phyloP scores from a whole-genome alignment of 306 rosid species.

The Luffa acutangula region DNA sequence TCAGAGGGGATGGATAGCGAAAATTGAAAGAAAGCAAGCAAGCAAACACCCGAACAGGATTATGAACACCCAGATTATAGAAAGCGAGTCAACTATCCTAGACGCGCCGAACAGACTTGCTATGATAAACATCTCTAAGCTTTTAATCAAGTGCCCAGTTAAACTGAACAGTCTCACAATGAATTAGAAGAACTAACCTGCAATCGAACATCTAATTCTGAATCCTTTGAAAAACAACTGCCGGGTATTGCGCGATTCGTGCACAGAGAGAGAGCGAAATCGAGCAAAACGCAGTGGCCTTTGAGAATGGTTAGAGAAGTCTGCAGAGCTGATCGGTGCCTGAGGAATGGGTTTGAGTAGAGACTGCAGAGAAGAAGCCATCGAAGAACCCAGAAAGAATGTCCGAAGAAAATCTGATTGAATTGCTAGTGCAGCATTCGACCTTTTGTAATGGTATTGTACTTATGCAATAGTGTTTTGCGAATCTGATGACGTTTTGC shows the following conservation, averaged over 20 bases:
- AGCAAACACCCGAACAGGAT: not conserved
- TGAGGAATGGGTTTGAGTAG: conserved; percentile 16
- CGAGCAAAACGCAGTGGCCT: conserved; percentile 2
- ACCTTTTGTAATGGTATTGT: no score
- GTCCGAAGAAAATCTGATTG: no score
- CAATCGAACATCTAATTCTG: conserved; percentile 15
- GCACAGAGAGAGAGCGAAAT: conserved; percentile 1
- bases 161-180: not conserved
- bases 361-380: conserved; percentile 32
- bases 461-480: no score
- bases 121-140: not conserved
- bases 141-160: no score
- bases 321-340: not conserved
- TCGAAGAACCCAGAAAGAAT: no score
- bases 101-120: not conserved
- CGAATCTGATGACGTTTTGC: no score
- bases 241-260: conserved; percentile 9
- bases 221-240: conserved; percentile 2
- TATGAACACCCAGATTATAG: not conserved
- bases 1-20: not conserved
- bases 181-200: conserved; percentile 22
- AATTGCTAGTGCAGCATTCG: no score
- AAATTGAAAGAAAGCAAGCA: not conserved
- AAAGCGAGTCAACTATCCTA: not conserved
- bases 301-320: not conserved